phyloP scores from a whole-genome alignment of 176 grass and related monocot species.

The Neostapfia colusana region DNA sequence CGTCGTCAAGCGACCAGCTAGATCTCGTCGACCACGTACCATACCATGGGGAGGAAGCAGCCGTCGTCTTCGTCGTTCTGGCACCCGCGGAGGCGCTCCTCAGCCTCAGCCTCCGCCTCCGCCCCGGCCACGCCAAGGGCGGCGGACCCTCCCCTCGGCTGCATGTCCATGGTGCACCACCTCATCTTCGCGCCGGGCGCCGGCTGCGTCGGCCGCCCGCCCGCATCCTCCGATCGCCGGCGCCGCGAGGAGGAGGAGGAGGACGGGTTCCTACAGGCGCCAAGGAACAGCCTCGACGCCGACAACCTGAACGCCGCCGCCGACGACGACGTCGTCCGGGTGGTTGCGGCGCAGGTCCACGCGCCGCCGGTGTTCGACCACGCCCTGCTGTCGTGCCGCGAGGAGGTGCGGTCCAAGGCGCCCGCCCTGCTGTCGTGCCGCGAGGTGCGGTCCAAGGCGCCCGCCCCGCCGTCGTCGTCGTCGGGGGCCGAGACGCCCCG shows the following conservation, averaged over 20 bases:
- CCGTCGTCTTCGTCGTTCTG: slow-evolving; percentile 22
- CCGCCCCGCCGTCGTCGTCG: slow-evolving; percentile 25
- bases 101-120: slow-evolving; percentile 25
- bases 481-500: slow-evolving; percentile 74
- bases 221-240: slow-evolving; percentile 16
- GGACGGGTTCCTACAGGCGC: slow-evolving; percentile 55
- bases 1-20: too few relatives aligned
- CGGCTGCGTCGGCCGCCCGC: slow-evolving; percentile 50
- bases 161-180: slow-evolving; percentile 93
- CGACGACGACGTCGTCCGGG: too few relatives aligned
- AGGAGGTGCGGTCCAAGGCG: too few relatives aligned
- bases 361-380: too few relatives aligned
- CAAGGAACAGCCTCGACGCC: slow-evolving; percentile 78
- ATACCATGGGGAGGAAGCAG: slow-evolving; percentile 28
- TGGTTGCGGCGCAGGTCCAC: too few relatives aligned
- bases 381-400: too few relatives aligned
- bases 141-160: slow-evolving; percentile 29
- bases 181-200: slow-evolving; percentile 64
- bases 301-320: slow-evolving; percentile 42
- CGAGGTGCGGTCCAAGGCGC: slow-evolving; percentile 5
- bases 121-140: not conserved
- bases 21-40: too few relatives aligned
- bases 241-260: not conserved
- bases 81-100: slow-evolving; percentile 48
- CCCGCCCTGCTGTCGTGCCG: not conserved